Evolutionary conservation across 805 yeast genomes (phyloP).

Genomic region (Yarrowia deformans): DNA sequence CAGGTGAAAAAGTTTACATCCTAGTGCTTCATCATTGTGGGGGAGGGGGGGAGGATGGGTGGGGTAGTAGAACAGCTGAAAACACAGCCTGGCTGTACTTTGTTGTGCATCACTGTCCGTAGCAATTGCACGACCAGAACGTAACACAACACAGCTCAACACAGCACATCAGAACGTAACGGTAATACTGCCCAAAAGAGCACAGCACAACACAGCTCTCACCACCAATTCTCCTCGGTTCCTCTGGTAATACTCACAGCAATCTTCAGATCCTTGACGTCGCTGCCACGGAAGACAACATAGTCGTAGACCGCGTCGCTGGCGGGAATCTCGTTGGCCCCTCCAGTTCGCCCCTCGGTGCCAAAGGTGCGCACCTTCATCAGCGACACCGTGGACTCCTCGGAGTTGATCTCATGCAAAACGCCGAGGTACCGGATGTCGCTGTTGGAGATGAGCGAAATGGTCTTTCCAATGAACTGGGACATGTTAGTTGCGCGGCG

Average conservation of each 20-base stretch:
- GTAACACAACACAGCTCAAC: too few relatives aligned
- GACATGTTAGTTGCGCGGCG: constrained; percentile 62
- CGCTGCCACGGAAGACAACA: constrained; percentile 88
- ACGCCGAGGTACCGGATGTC: constrained; percentile 88
- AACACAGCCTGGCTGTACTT: too few relatives aligned
- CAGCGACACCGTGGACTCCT: constrained; percentile 86
- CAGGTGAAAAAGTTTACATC: constrained; percentile 47
- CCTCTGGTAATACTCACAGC: constrained; percentile 73
- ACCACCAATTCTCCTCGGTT: too few relatives aligned
- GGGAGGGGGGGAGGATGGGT: too few relatives aligned
- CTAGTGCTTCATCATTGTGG: constrained; percentile 49
- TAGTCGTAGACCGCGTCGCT: constrained; percentile 72
- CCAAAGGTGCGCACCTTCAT: constrained; percentile 83
- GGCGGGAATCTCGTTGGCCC: constrained; percentile 73
- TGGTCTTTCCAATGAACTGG: constrained; percentile 89
- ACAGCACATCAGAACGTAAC: too few relatives aligned
- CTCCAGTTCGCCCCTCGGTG: constrained; percentile 85
- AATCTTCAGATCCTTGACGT: constrained; percentile 87
- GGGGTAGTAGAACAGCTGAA: neutral
- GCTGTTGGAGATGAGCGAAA: constrained; percentile 77
- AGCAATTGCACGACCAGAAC: too few relatives aligned
- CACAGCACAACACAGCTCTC: too few relatives aligned
- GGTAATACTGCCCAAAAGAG: too few relatives aligned
- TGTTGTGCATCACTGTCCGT: too few relatives aligned
- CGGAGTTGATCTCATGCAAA: constrained; percentile 87